Base-by-base conservation (phyloP, 179 eudicot species). In the Nepenthes alata region DNA sequence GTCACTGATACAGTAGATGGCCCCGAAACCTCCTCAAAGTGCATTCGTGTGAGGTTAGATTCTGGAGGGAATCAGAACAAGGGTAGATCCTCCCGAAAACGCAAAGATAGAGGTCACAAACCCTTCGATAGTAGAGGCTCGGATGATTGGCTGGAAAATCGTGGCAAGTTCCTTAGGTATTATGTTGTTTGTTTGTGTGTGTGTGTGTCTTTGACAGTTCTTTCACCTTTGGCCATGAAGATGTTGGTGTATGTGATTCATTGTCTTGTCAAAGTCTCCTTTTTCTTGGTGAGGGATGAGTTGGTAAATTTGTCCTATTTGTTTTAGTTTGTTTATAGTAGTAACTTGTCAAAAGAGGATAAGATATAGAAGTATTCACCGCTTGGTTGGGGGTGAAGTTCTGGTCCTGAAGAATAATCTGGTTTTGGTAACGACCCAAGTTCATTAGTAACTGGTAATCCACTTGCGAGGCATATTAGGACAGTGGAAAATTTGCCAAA, bases 1-100 rank as follows among this genome's bases (percentile, higher is more conserved):
- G 86, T 84, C 44, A 94, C 99, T 4, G 99, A 94, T 72, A 88
- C 96, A n/a, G 74, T 87, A 55, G 99, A 94, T 74, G 97, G 99
- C 57, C 85, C 89, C 12, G 84, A 86, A 41, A 61, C 78, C 45
- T 74, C 78, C 11, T 83, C 96, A 14, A 94, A 94, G 74, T 85
- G 96, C 81, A 78, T 94, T 61, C 94, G 99, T 53, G 99, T 94
- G 75, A 80, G 99, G 77, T 65, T 77, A 53, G 78, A 77, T 70
- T 75, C 81, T 41, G 79, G 87, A 56, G 73, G 82, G 59, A 77
- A 69, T 67, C 76, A 67, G 53, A 80, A 63, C 38, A 78, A 66
- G 49, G 87, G 83, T 39, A 77, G 68, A 62, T 62, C 64, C 55
- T 75, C 78, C 50, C 82, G 78, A 48, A 94, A 94, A 64, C 79